These are phyloP conservation scores for Boletus sp. DNA, from an alignment of 1,284 basidiomycete genomes.

Conservation along the genomic window DNA sequence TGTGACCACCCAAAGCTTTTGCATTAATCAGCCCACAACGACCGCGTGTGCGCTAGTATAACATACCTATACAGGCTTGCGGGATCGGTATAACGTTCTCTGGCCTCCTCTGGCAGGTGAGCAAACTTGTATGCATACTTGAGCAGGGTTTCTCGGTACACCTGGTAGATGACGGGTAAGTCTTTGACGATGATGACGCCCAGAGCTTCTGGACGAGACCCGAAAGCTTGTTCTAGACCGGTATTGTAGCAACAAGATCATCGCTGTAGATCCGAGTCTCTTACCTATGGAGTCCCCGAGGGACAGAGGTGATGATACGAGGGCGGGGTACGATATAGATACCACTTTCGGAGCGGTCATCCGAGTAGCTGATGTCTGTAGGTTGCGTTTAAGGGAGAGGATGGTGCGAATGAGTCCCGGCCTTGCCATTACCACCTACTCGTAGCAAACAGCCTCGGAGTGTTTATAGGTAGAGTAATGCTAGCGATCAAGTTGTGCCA, in stretches of 20 bases:
- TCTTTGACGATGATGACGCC: conserved; percentile 81
- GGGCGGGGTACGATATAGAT: conserved; percentile 63
- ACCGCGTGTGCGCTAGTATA: background rate
- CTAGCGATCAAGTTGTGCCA: too few relatives aligned
- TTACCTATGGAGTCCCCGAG: conserved; percentile 62
- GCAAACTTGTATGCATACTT: conserved; percentile 73
- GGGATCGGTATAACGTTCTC: conserved; percentile 70
- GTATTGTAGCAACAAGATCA: background rate
- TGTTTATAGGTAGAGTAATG: background rate
- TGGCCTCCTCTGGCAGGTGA: conserved; percentile 53
- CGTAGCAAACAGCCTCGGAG: background rate
- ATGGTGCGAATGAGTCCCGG: conserved; percentile 5
- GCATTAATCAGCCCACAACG: conserved; percentile 6
- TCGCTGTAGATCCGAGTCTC: conserved; percentile 14
- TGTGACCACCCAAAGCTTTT: conserved; percentile 90
- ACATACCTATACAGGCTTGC: conserved; percentile 66
- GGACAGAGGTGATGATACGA: conserved; percentile 56
- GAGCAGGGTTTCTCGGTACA: conserved; percentile 66
- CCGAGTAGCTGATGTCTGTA: conserved; percentile 33
- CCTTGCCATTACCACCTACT: conserved; percentile 9
- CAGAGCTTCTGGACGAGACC: conserved; percentile 67
- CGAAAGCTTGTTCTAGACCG: conserved; percentile 71
- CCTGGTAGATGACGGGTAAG: conserved; percentile 62
- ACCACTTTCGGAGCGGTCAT: conserved; percentile 57
- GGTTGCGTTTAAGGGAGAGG: conserved; percentile 8